Evolutionary conservation across 805 yeast genomes (phyloP).

Genomic region (Cyberlindnera maclurae): DNA sequence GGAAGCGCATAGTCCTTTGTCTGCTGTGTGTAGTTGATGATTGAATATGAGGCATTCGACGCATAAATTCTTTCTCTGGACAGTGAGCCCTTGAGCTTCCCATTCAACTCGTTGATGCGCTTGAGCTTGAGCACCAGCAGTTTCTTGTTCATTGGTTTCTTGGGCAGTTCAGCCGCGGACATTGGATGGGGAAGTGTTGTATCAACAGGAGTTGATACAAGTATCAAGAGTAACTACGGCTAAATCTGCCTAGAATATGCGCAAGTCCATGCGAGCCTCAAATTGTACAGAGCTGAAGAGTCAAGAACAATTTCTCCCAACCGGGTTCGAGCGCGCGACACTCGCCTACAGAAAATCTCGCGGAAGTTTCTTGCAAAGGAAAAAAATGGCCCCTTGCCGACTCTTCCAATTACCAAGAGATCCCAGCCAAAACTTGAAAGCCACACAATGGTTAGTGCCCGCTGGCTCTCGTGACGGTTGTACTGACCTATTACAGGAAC

Average conservation of each 20-base stretch:
- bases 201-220: too few relatives aligned
- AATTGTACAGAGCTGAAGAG: too few relatives aligned
- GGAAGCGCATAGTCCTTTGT: constrained; percentile 32
- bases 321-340: too few relatives aligned
- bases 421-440: not conserved
- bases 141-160: constrained; percentile 23
- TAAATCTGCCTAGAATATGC: too few relatives aligned
- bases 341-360: too few relatives aligned
- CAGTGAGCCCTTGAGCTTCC: constrained; percentile 43
- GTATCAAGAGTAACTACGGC: too few relatives aligned
- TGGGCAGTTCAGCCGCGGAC: constrained; percentile 1
- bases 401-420: too few relatives aligned
- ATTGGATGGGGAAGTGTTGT: too few relatives aligned
- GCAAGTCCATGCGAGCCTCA: too few relatives aligned
- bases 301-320: too few relatives aligned
- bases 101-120: constrained; percentile 51
- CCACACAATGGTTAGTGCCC: constrained; percentile 1
- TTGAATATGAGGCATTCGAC: constrained; percentile 48
- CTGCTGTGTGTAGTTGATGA: constrained; percentile 30
- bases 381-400: too few relatives aligned
- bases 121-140: constrained; percentile 51
- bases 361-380: too few relatives aligned
- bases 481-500: constrained; percentile 41
- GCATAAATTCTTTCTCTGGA: constrained; percentile 54
- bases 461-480: not conserved